Conservation (phyloP, 352 stramenopile species). For the Elongisporangium undulatum region DNA sequence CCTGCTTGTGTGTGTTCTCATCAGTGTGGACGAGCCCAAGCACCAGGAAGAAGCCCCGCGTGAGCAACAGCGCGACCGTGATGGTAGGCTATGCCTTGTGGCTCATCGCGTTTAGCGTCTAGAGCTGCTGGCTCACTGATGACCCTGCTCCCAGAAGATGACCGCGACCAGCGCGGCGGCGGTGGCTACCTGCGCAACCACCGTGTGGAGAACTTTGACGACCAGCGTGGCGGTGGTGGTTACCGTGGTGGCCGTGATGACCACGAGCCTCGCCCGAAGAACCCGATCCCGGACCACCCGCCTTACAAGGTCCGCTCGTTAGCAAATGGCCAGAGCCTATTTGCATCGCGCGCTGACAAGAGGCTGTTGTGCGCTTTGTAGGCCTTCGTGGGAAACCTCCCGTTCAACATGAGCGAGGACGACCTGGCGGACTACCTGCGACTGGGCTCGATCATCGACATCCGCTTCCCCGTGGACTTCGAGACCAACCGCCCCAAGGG, state of each 20-base stretch:
- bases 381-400: conserved; percentile 80
- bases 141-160: background rate
- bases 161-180: conserved; percentile 10
- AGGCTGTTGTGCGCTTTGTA: conserved; percentile 10
- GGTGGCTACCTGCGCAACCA: conserved; percentile 24
- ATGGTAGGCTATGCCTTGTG: conserved; percentile 3
- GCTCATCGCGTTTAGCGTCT: background rate
- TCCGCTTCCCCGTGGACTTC: conserved; percentile 65
- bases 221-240: conserved; percentile 17
- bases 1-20: conserved; percentile 8
- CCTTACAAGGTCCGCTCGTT: conserved; percentile 63
- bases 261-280: conserved; percentile 43
- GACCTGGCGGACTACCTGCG: conserved; percentile 72
- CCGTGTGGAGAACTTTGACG: conserved; percentile 18
- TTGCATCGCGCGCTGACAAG: background rate
- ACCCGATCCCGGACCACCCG: conserved; percentile 63
- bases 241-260: conserved; percentile 13
- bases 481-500: conserved; percentile 69
- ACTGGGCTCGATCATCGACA: conserved; percentile 50
- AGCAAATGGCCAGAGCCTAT: no score
- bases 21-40: conserved; percentile 35
- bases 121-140: background rate
- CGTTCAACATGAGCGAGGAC: conserved; percentile 61
- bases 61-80: conserved; percentile 6
- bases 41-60: conserved; percentile 15